Conservation (phyloP, 2,329 filamentous ascomycete species). For the Nemania abortiva region DNA sequence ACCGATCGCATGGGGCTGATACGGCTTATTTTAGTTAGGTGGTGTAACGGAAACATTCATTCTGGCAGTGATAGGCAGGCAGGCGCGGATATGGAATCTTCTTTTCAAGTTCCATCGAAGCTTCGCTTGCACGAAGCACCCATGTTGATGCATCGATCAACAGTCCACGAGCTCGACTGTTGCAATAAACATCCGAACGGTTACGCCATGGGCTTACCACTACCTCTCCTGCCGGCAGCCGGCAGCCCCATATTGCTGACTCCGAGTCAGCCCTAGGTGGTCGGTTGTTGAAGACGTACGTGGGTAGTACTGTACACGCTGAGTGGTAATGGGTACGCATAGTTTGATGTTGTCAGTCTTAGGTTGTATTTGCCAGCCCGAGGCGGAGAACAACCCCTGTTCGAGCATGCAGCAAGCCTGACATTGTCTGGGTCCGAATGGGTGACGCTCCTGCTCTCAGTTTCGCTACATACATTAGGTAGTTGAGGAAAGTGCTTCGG, state of each 20-base stretch:
- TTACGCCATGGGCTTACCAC: not conserved
- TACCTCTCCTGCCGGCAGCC: constrained; percentile 15
- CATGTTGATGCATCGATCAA: constrained; percentile 3
- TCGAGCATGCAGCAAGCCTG: not conserved
- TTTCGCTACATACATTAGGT: not conserved
- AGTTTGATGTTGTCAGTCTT: not conserved
- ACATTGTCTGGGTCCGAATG: not conserved
- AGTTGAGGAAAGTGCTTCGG: not conserved
- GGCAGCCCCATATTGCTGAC: not conserved
- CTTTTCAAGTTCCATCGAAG: not conserved
- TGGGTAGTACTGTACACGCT: no score
- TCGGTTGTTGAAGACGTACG: constrained; percentile 10
- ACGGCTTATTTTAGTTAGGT: constrained; percentile 24
- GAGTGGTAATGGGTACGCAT: not conserved
- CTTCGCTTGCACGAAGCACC: not conserved
- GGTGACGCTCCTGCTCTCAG: no score
- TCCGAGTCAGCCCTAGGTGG: not conserved
- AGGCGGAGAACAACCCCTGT: not conserved
- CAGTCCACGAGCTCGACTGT: constrained; percentile 6
- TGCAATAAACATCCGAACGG: constrained; percentile 7
- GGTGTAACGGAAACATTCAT: constrained; percentile 15
- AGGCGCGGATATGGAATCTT: constrained; percentile 21
- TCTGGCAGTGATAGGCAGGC: not conserved
- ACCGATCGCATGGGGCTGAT: not conserved
- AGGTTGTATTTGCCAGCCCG: not conserved